Evolutionary conservation across 2,329 filamentous ascomycete genomes (phyloP).

Genomic region (Zasmidium citrigriseum): DNA sequence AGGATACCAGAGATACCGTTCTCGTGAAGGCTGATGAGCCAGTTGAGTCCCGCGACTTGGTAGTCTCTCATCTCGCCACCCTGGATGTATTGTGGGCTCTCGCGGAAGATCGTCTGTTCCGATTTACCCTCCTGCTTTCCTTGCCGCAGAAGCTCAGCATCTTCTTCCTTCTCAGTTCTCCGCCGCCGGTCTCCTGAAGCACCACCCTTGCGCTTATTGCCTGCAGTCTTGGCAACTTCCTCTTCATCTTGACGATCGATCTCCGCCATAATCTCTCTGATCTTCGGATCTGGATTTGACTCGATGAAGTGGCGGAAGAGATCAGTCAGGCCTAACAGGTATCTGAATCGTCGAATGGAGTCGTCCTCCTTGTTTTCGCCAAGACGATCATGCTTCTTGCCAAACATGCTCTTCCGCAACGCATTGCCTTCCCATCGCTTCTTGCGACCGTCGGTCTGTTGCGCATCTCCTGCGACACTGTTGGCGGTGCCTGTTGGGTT

Average conservation of each 20-base stretch:
- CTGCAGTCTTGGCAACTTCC: conserved; percentile 70
- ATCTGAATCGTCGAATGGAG: conserved; percentile 89
- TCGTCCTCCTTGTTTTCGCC: conserved; percentile 98
- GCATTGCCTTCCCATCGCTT: conserved; percentile 84
- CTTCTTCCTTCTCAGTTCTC: conserved; percentile 95
- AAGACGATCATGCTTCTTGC: conserved; percentile 89
- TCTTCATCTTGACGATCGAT: conserved; percentile 91
- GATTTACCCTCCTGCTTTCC: conserved; percentile 79
- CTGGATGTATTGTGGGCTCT: conserved; percentile 87
- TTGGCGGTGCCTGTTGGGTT: conserved; percentile 72
- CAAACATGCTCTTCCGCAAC: conserved; percentile 87
- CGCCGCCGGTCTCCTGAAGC: conserved; percentile 76
- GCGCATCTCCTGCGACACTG: conserved; percentile 76
- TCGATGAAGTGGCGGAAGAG: conserved; percentile 99
- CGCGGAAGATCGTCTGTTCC: conserved; percentile 87
- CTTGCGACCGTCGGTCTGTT: conserved; percentile 73
- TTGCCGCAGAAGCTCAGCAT: conserved; percentile 82
- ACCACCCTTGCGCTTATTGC: conserved; percentile 77
- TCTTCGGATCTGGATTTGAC: conserved; percentile 91
- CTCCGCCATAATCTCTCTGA: conserved; percentile 89
- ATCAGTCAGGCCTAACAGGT: conserved; percentile 91
- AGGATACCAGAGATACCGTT: conserved; percentile 98
- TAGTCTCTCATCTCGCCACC: conserved; percentile 91
- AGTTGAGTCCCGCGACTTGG: conserved; percentile 92
- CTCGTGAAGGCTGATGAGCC: conserved; percentile 95